Conservation (phyloP, 257 asterid genomes). For the Fraxinus excelsior region DNA sequence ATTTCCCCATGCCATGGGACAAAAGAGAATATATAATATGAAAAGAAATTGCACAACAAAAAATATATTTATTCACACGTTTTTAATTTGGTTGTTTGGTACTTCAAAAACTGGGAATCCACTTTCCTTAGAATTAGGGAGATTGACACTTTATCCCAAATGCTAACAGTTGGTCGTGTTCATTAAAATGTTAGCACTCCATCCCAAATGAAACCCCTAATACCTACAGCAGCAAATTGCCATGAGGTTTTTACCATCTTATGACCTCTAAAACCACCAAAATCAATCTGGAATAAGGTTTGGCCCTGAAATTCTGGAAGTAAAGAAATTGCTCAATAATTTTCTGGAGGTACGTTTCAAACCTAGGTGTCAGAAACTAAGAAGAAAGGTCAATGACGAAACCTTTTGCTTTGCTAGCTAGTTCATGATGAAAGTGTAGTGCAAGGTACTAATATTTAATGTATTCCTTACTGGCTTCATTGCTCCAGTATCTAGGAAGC, state of each 20-base stretch:
- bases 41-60: conserved; percentile 9
- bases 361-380: not conserved
- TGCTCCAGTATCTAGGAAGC: not conserved
- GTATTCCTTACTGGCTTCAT: not conserved
- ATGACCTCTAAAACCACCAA: too few relatives aligned
- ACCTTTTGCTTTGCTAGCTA: not conserved
- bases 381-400: not conserved
- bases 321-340: not conserved
- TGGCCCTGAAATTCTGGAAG: not conserved
- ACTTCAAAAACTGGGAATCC: conserved; percentile 37
- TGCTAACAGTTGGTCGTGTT: not conserved
- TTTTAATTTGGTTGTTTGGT: conserved; percentile 37
- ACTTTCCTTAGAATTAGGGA: conserved; percentile 32
- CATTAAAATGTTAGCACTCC: not conserved
- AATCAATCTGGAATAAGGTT: too few relatives aligned
- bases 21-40: conserved; percentile 15
- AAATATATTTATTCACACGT: conserved; percentile 39
- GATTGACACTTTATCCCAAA: conserved; percentile 14
- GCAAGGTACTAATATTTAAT: not conserved
- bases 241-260: not conserved
- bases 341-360: not conserved
- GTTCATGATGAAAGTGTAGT: not conserved
- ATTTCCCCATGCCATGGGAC: conserved; percentile 19
- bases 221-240: not conserved
- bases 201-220: not conserved